Evolutionary conservation across 2,329 filamentous ascomycete genomes (phyloP), one percentile per base, ranked within the genome.

Genomic region (Chrysoporthe deuterocubensis): DNA sequence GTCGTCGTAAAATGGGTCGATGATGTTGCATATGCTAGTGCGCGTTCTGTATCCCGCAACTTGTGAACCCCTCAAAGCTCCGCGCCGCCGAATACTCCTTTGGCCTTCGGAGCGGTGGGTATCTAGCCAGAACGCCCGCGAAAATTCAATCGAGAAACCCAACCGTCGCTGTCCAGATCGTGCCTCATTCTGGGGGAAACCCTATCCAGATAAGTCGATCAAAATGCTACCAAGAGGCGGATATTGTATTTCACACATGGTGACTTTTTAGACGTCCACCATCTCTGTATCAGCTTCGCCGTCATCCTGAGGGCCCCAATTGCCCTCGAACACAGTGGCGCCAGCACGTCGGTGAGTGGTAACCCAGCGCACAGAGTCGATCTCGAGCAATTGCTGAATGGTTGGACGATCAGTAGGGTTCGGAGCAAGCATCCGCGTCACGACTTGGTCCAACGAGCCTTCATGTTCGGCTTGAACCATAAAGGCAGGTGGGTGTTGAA

Each of bases 281-380:
- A 89, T 89, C 75, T 87, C 86, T 4, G 85, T 86, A 71, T 89
- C 86, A 48, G 77, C 71, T 37, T 76, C 77, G 26, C 81, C 76
- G 62, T 84, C 78, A 64, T 86, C 84, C n/a, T 82, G 90, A 43
- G 95, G 95, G 4, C 96, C 96, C 92, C 94, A 99, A 77, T 93
- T 96, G 71, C 96, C 96, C 81, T 99, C 96, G 74, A 92, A 99
- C 64, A 99, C 90, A 0, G 94, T 97, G n/a, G 96, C 96, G 57
- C 94, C 92, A 13, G 94, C 92, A 66, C 91, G 89, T 66, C 94
- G 89, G 70, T 94, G 89, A 62, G 84, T 81, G 65, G 89, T 87
- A 43, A 96, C 91, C 92, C 96, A 99, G 70, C 85, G 86, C 64
- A 97, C 85, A 34, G 93, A 93, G 61, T 90, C 88, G 1, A 90